Conservation (phyloP, 768 basidiomycete species). For the Boletellus sp. region DNA sequence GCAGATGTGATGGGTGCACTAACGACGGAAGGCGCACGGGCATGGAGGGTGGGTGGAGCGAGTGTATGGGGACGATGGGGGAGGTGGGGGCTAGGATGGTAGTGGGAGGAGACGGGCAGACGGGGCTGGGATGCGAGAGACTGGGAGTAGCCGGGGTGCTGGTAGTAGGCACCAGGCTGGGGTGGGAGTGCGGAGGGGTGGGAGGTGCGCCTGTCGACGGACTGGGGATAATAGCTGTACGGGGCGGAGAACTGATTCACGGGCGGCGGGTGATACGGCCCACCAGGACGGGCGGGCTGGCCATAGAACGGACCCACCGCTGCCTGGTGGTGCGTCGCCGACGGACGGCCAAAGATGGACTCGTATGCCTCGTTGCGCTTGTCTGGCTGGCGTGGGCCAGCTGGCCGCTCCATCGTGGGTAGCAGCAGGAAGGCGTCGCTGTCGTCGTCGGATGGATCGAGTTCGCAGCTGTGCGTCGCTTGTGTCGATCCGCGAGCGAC, state of each 20-base stretch:
- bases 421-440: background rate
- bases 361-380: slow-evolving; percentile 82
- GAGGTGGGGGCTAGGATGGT: slow-evolving; percentile 18
- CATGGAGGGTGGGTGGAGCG: slow-evolving; percentile 38
- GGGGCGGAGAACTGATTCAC: slow-evolving; percentile 34
- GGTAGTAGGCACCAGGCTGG: slow-evolving; percentile 22
- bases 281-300: slow-evolving; percentile 14
- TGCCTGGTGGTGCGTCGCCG: slow-evolving; percentile 48
- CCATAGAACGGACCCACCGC: slow-evolving; percentile 10
- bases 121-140: slow-evolving; percentile 26
- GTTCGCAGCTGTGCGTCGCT: slow-evolving; percentile 4
- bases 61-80: slow-evolving; percentile 29
- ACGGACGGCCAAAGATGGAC: slow-evolving; percentile 81
- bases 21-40: slow-evolving; percentile 50
- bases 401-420: slow-evolving; percentile 46
- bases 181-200: slow-evolving; percentile 32
- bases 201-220: slow-evolving; percentile 47
- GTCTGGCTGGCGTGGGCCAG: slow-evolving; percentile 62
- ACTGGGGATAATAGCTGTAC: slow-evolving; percentile 38
- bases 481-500: slow-evolving; percentile 5
- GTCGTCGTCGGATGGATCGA: slow-evolving; percentile 4
- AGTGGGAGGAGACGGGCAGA: slow-evolving; percentile 7
- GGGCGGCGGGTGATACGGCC: slow-evolving; percentile 21
- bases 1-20: slow-evolving; percentile 41
- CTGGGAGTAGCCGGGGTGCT: slow-evolving; percentile 33